Evolutionary conservation across 1,284 basidiomycete species (phyloP), one percentile per base, ranked within the genome.

Genomic region (Meripilus lineatus): DNA sequence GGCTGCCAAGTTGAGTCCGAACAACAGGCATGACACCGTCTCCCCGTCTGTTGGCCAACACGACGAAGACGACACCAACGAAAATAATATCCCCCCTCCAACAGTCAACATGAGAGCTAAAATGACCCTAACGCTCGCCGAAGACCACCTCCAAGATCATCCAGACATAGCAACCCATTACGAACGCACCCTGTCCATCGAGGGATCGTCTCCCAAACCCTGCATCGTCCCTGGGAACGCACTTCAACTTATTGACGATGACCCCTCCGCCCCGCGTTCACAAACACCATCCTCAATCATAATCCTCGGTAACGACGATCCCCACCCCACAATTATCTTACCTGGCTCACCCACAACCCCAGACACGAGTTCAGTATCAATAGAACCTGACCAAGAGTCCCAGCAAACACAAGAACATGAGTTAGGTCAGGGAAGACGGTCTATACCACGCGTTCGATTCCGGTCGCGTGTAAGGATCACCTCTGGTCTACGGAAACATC

Each of bases 401-500:
- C n/a, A n/a, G n/a, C n/a, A n/a, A n/a, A n/a, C n/a, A n/a, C n/a
- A n/a, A n/a, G n/a, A n/a, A n/a, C n/a, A n/a, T n/a, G 50, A 49
- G 24, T 30, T 34, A 18, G 24, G 20, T 13, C 36, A 23, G 2
- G 34, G 32, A 14, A 38, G 48, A 8, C 54, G 51, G 47, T 54
- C 63, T 5, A 41, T 54, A 24, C 62, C 63, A 8, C 68, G 69
- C 30, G 77, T 79, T 1, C 74, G 68, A 44, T 79, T 79, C 52
- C 69, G 72, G 45, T 77, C 77, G 34, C 70, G 76, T 7, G 76
- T 79, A 37, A 71, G 77, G 46, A 79, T 79, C 55, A 70, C 74
- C 1, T 71, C 71, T 2, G 75, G 73, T 32, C 48, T 71, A 40
- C 63, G 65, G 20, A 62, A 61, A 37, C 64, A 65, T 39, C 46